Base-by-base conservation (phyloP, 768 basidiomycete species). In the Termitomyces heimii region DNA sequence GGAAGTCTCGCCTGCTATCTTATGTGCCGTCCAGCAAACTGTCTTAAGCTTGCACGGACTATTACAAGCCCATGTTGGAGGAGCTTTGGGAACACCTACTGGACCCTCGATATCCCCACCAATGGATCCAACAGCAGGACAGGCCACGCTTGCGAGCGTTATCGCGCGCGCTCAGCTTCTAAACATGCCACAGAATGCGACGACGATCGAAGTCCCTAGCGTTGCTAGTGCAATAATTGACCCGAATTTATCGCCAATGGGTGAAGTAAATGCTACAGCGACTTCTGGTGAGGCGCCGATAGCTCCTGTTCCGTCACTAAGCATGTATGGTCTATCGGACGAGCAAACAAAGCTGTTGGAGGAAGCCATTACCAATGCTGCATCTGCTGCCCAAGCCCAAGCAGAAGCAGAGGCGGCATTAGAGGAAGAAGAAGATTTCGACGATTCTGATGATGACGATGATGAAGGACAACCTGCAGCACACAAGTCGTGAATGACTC, bases 391-490 rank as follows among this genome's bases (percentile, higher is more conserved):
- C 1, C 87, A 88, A 62, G 84, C 86, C 20, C 87, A 88, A 63
- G 88, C 88, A 0, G 88, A 90, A 61, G 89, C 88, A 0, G 87
- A 90, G 61, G 87, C 88, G 3, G 86, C 85, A 0, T 66, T 86
- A 53, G 88, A 89, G 66, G 88, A 88, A 63, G 83, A 86, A 58
- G 83, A 82, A 37, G 84, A 85, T 20, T 75, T 71, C 2, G 77
- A 76, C n/a, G 73, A 77, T 10, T 75, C 78, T 7, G 74, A 75
- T 8, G 77, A 73, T 8, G 74, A 73, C 6, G 74, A 73, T n/a
- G 73, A 70, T 34, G 75, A 76, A 39, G 70, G 65, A 52, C 69
- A 70, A 22, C 53, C 66, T 53, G 67, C 68, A 20, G 58, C 60
- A 54, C 68, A 71, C 53, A 32, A 59, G 51, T 42, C 16, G 14